A percentile compares a stretch with the other conserved stretches of the same genome.
Conservation (phyloP, 371 early-diverging fungal species). For the Actinomortierella wolfii region DNA sequence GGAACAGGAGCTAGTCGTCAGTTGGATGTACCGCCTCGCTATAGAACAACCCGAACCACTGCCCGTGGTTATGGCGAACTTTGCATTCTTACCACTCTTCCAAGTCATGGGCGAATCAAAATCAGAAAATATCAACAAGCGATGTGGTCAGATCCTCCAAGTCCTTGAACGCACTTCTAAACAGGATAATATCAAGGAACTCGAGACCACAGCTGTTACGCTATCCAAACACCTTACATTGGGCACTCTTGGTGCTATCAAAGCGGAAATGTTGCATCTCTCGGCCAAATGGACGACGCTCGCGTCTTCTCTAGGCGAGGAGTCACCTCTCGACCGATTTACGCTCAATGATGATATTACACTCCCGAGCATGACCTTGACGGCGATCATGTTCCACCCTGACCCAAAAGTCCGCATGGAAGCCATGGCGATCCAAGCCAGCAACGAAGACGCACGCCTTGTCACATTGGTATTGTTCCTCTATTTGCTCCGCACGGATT, state of each 20-base stretch:
- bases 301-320: too few species aligned
- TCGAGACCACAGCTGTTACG: background rate
- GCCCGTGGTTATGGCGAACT: slow-evolving; percentile 29
- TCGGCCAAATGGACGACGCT: too few species aligned
- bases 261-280: slow-evolving; percentile 25
- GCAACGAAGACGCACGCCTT: slow-evolving; percentile 36
- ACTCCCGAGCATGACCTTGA: slow-evolving; percentile 42
- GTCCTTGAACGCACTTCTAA: slow-evolving; percentile 26
- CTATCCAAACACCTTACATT: background rate
- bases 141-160: slow-evolving; percentile 27
- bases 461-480: slow-evolving; percentile 53
- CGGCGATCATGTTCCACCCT: slow-evolving; percentile 48
- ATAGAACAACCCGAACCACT: background rate
- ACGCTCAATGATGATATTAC: slow-evolving; percentile 22
- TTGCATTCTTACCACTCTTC: slow-evolving; percentile 59
- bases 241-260: slow-evolving; percentile 33
- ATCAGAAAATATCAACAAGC: slow-evolving; percentile 26
- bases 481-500: slow-evolving; percentile 50
- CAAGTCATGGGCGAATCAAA: slow-evolving; percentile 55
- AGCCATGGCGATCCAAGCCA: slow-evolving; percentile 25
- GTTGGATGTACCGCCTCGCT: slow-evolving; percentile 31
- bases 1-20: slow-evolving; percentile 50
- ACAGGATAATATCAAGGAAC: background rate
- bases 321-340: slow-evolving; percentile 9
- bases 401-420: slow-evolving; percentile 26